Percentiles rank a stretch among this genome's conserved stretches.
phyloP scores from a whole-genome alignment of 208 protist genomes.

The Dictyostelium gargantuum region DNA sequence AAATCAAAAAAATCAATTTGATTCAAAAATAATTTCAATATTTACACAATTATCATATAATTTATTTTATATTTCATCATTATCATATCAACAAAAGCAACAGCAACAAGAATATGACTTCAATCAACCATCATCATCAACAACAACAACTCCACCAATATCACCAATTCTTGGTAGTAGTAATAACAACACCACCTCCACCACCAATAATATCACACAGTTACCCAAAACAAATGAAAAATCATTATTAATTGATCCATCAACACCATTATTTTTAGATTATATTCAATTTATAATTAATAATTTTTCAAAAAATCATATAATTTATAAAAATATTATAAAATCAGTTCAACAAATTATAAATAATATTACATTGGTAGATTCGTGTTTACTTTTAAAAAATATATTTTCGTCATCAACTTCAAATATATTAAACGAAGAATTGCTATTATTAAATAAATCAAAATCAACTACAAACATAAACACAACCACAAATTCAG shows the following conservation, averaged over 20 bases:
- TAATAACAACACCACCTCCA: background rate
- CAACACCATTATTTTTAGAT: background rate
- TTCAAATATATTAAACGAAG: background rate
- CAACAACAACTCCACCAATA: background rate
- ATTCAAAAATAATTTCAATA: slow-evolving; percentile 9
- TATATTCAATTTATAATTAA: background rate
- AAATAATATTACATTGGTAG: background rate
- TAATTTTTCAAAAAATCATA: background rate
- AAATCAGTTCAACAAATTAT: background rate
- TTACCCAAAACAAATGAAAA: background rate
- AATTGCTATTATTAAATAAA: background rate
- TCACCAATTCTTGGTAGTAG: background rate
- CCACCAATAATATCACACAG: background rate
- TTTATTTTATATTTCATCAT: background rate
- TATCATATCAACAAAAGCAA: background rate
- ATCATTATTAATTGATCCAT: background rate
- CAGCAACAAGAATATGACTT: background rate
- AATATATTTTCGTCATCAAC: background rate
- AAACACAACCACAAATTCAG: background rate
- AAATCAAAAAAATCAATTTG: background rate
- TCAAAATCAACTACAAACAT: background rate
- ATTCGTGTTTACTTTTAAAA: background rate
- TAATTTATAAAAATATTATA: background rate
- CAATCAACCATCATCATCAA: background rate
- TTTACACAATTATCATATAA: background rate